A percentile compares a stretch with the other conserved stretches of the same genome.
phyloP scores from a whole-genome alignment of 352 stramenopile genomes.

The Phytopythium sindhum region DNA sequence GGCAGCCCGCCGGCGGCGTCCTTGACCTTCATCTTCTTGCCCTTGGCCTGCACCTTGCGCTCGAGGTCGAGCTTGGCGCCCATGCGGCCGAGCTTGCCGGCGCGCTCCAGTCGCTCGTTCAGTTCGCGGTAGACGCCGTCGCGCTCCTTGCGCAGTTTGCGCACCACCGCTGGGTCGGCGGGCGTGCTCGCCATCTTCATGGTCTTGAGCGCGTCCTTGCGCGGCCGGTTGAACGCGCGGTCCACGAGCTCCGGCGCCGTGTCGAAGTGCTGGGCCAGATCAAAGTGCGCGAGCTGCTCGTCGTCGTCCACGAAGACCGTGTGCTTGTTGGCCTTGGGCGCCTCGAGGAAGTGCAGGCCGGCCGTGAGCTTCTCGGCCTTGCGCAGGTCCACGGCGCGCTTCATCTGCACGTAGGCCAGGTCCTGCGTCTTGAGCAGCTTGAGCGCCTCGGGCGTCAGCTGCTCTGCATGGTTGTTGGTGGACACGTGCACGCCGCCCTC shows the following conservation, averaged over 20 bases:
- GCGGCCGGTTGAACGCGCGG: slow-evolving; percentile 71
- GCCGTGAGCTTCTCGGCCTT: slow-evolving; percentile 78
- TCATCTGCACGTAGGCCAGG: slow-evolving; percentile 92
- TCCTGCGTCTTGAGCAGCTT: slow-evolving; percentile 96
- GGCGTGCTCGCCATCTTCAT: slow-evolving; percentile 27
- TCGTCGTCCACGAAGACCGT: slow-evolving; percentile 93
- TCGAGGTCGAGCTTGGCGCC: slow-evolving; percentile 77
- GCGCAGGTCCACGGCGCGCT: slow-evolving; percentile 67
- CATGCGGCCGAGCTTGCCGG: slow-evolving; percentile 67
- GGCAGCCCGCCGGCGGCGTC: slow-evolving; percentile 60
- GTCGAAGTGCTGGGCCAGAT: slow-evolving; percentile 92
- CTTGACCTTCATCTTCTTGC: slow-evolving; percentile 80
- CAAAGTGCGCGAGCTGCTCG: slow-evolving; percentile 78
- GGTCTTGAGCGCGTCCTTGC: slow-evolving; percentile 55
- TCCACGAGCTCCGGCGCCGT: slow-evolving; percentile 71
- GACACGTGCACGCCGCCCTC: slow-evolving; percentile 73
- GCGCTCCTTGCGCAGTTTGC: slow-evolving; percentile 59
- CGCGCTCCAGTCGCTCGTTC: slow-evolving; percentile 59
- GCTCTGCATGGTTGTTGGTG: slow-evolving; percentile 61
- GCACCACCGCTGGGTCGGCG: slow-evolving; percentile 34
- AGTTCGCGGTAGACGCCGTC: slow-evolving; percentile 68
- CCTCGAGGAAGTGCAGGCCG: slow-evolving; percentile 77
- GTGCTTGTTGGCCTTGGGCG: slow-evolving; percentile 86
- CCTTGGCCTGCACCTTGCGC: slow-evolving; percentile 81
- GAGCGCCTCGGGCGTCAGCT: slow-evolving; percentile 77